Percentiles rank a stretch among this genome's conserved stretches.
Conservation (phyloP, 2,329 filamentous ascomycete species). For the Pezicula radicicola region DNA sequence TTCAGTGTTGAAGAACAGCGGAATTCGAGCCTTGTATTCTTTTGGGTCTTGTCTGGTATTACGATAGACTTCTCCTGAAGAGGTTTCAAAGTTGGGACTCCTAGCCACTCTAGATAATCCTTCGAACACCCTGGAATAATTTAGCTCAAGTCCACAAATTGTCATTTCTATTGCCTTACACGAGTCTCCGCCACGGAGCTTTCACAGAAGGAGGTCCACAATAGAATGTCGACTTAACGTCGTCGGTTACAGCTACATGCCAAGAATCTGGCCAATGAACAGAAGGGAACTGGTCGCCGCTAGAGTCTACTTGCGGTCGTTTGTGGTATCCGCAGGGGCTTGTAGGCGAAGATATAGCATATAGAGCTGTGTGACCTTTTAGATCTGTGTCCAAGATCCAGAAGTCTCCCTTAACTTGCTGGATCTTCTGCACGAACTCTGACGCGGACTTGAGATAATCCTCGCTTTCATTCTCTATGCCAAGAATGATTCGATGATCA, state of each 20-base stretch:
- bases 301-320: neutral
- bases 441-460: neutral
- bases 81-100: neutral
- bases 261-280: neutral
- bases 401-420: neutral
- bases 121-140: neutral
- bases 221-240: neutral
- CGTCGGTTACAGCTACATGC: neutral
- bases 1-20: neutral
- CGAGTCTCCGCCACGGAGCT: neutral
- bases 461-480: neutral
- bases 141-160: neutral
- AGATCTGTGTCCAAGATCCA: neutral
- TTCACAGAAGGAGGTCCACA: neutral
- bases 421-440: neutral
- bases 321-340: neutral
- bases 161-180: neutral
- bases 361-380: neutral
- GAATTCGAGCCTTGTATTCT: neutral
- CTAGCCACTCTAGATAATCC: neutral
- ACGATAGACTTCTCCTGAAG: neutral
- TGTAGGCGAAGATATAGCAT: neutral
- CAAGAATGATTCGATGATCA: neutral
- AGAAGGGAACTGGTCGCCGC: neutral
- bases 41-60: neutral